These are phyloP conservation scores for Ogataea paraovalis DNA, from an alignment of 805 yeast genomes.

Conservation along the genomic window DNA sequence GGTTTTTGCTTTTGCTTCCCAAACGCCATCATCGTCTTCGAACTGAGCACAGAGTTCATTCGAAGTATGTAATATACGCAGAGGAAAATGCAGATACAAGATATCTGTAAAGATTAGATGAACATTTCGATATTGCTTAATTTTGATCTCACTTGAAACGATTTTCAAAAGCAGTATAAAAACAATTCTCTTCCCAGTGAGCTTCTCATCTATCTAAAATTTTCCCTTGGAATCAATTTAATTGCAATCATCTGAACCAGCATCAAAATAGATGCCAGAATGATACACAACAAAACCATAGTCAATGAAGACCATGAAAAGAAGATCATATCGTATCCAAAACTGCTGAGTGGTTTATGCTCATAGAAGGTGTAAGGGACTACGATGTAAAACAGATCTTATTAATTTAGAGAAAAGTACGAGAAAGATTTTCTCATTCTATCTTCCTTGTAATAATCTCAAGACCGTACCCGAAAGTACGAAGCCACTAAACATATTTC, in stretches of 20 bases:
- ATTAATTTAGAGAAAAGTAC: conserved; percentile 31
- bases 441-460: conserved; percentile 31
- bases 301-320: conserved; percentile 17
- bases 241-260: conserved; percentile 17
- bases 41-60: conserved; percentile 30
- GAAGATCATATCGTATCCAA: conserved; percentile 24
- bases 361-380: conserved; percentile 15
- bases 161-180: conserved; percentile 1
- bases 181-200: conserved; percentile 6
- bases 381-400: conserved; percentile 23
- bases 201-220: conserved; percentile 8
- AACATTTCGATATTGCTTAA: background rate
- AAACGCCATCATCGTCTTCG: conserved; percentile 18
- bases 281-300: conserved; percentile 27
- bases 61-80: conserved; percentile 26
- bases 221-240: conserved; percentile 35
- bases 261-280: conserved; percentile 1
- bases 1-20: conserved; percentile 2
- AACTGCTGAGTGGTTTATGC: background rate
- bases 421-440: conserved; percentile 14
- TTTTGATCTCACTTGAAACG: background rate
- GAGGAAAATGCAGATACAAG: conserved; percentile 30
- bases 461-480: conserved; percentile 23
- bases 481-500: conserved; percentile 9
- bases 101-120: conserved; percentile 3